A percentile compares a stretch with the other conserved stretches of the same genome.
These are phyloP conservation scores for Detonula confervacea DNA, from an alignment of 352 stramenopile species.

Conservation along the genomic window DNA sequence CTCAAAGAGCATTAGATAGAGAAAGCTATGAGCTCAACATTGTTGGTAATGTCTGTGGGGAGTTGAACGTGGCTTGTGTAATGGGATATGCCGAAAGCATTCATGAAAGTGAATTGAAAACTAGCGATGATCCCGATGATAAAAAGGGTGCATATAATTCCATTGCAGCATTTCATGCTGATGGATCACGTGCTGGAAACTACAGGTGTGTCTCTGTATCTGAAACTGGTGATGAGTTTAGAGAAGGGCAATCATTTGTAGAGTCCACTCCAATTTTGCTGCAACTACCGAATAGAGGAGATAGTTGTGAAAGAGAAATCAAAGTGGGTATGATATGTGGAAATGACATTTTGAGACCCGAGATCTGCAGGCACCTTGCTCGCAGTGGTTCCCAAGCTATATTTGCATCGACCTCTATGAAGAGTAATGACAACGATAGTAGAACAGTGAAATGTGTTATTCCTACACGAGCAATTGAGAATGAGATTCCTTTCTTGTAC, in stretches of 20 bases:
- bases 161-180: slow-evolving; percentile 29
- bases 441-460: slow-evolving; percentile 11
- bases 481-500: slow-evolving; percentile 14
- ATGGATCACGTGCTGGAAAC: slow-evolving; percentile 20
- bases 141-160: slow-evolving; percentile 9
- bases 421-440: slow-evolving; percentile 6
- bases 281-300: slow-evolving; percentile 15
- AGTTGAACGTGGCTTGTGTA: slow-evolving; percentile 30
- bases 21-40: slow-evolving; percentile 35
- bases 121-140: not conserved
- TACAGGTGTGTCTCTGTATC: slow-evolving; percentile 18
- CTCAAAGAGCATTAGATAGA: slow-evolving; percentile 18
- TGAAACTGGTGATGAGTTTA: not conserved
- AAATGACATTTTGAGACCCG: slow-evolving; percentile 16
- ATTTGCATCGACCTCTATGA: slow-evolving; percentile 14
- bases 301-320: slow-evolving; percentile 9
- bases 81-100: slow-evolving; percentile 22
- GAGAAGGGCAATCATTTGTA: slow-evolving; percentile 13
- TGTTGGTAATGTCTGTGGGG: slow-evolving; percentile 25
- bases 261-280: slow-evolving; percentile 18
- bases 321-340: slow-evolving; percentile 30
- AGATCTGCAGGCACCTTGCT: slow-evolving; percentile 12
- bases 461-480: slow-evolving; percentile 16
- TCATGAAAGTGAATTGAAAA: slow-evolving; percentile 34
- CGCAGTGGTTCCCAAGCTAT: slow-evolving; percentile 11